Base-by-base conservation (phyloP, 768 basidiomycete genomes). In the Kwoniella sp. region DNA sequence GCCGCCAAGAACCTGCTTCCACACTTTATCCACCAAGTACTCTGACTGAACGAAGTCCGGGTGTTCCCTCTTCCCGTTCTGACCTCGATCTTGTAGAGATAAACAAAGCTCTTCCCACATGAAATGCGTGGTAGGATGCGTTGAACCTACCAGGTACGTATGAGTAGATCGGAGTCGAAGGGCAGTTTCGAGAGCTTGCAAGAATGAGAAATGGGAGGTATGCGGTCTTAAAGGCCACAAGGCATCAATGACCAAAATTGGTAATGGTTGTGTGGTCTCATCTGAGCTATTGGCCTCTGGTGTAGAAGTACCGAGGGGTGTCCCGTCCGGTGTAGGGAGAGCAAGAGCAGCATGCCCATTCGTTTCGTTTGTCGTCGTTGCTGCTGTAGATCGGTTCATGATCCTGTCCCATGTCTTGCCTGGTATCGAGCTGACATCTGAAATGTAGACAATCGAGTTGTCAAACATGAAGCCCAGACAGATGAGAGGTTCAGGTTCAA, bases 371-470 rank as follows among this genome's bases (percentile, higher is more conserved):
- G 1, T 19, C 22, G 12, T 22, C 17, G 22, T 24, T 6, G 29
- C 9, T n/a, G 26, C 12, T 7, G 30, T 25, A 6, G 22, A 22
- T 30, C 56, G 55, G 51, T 55, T 21, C 5, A 56, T 21, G 44
- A 62, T 62, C 6, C 44, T 29, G 10, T 69, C 48, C 89, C 89
- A 91, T 44, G 86, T 85, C 36, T 85, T 83, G 8, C 88, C 85
- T 1, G 92, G 91, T 58, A 95, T 89, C 69, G 85, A 80, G 9
- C 89, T 90, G 46, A 88, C 89, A 77, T 96, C 93, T 26, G 89
- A 88, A 63, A 95, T 83, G 81, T 94, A 94, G 15, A 86, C 82
- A 50, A 94, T 79, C 29, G 84, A 80, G 36, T 88, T 82, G 70
- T 88, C 85, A 50, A 83, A 81, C 60, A 81, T 68, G 76, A 79